Evolutionary conservation across 768 basidiomycete species (phyloP).

Genomic region (Phylloporus arenicola): DNA sequence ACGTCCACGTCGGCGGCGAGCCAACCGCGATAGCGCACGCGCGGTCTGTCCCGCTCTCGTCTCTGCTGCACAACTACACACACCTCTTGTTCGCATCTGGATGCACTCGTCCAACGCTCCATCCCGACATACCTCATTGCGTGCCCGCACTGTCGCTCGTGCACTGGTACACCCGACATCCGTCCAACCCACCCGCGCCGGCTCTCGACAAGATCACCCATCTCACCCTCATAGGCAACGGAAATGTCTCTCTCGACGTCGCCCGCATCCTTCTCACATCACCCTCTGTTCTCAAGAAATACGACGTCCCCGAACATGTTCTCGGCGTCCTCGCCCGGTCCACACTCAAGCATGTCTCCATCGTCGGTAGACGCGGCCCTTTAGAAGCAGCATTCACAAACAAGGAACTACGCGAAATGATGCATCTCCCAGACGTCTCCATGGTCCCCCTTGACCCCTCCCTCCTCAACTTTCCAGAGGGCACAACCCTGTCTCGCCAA

Average conservation of each 20-base stretch:
- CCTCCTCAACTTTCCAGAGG: conserved; percentile 36
- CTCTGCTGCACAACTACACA: conserved; percentile 69
- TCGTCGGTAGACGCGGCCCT: conserved; percentile 82
- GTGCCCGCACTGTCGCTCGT: conserved; percentile 79
- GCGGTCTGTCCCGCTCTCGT: conserved; percentile 51
- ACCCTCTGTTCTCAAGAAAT: conserved; percentile 53
- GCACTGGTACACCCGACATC: conserved; percentile 96
- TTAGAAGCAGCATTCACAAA: conserved; percentile 86
- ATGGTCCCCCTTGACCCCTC: conserved; percentile 57
- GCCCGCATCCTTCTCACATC: conserved; percentile 84
- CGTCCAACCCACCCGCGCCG: conserved; percentile 56
- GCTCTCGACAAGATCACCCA: conserved; percentile 61
- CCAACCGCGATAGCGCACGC: conserved; percentile 46
- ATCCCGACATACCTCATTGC: conserved; percentile 50
- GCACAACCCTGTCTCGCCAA: conserved; percentile 46
- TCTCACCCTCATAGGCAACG: conserved; percentile 85
- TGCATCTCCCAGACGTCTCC: conserved; percentile 52
- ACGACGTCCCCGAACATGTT: conserved; percentile 76
- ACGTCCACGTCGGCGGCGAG: conserved; percentile 56
- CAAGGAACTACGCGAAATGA: conserved; percentile 90
- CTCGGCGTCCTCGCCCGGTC: conserved; percentile 61
- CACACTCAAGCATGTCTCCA: conserved; percentile 68
- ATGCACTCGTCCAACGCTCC: conserved; percentile 59
- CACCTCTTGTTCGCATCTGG: conserved; percentile 87
- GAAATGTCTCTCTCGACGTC: conserved; percentile 91